These are phyloP conservation scores for Rhytidiadelphus loreus DNA, from an alignment of 225 moss, liverwort and hornwort genomes.

Conservation along the genomic window DNA sequence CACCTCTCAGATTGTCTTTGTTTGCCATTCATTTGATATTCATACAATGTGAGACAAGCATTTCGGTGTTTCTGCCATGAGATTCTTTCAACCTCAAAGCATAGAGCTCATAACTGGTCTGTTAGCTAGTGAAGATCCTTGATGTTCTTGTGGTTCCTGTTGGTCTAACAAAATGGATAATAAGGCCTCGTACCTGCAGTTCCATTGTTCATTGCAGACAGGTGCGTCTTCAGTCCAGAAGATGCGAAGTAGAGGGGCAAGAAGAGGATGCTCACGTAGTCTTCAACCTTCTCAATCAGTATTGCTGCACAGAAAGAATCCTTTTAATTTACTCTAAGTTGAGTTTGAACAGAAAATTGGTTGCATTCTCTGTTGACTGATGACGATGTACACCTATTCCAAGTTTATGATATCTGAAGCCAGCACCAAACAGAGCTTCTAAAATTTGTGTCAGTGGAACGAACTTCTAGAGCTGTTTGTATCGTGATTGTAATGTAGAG, in stretches of 20 bases:
- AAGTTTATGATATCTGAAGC: not conserved
- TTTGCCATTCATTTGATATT: not conserved
- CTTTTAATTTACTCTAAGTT: not conserved
- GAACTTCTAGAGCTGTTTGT: not conserved
- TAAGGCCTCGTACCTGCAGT: conserved; percentile 22
- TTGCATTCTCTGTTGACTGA: not conserved
- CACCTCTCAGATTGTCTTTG: not conserved
- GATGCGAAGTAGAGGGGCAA: conserved; percentile 75
- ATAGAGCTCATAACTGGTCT: not conserved
- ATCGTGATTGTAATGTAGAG: not conserved
- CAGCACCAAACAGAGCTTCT: not conserved
- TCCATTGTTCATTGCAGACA: conserved; percentile 34
- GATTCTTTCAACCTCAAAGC: not conserved
- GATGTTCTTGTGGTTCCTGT: not conserved
- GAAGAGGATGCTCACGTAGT: conserved; percentile 53
- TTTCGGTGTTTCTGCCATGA: not conserved
- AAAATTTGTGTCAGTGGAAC: not conserved
- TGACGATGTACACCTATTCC: not conserved
- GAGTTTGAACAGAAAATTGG: not conserved
- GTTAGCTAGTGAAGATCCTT: not conserved
- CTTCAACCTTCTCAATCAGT: conserved; percentile 63
- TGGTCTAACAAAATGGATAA: not conserved
- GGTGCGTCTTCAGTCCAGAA: conserved; percentile 65
- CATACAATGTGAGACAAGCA: not conserved
- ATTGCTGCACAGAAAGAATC: conserved; percentile 21